A percentile compares a stretch with the other conserved stretches of the same genome.
phyloP scores from a whole-genome alignment of 129 eudicot species.

The Calendula officinalis region DNA sequence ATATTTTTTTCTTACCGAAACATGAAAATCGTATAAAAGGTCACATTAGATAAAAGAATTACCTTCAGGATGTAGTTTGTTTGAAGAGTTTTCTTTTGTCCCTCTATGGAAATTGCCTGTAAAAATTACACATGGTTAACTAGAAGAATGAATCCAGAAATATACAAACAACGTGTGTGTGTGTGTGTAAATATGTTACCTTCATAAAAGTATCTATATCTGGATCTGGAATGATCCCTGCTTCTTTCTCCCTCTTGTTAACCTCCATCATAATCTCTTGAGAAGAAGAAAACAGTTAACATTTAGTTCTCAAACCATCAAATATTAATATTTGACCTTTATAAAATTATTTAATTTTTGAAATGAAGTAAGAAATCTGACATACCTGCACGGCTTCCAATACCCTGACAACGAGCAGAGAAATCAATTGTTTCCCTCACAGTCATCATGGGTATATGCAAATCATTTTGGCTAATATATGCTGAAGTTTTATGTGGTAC shows the following conservation, averaged over 20 bases:
- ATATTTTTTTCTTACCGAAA: background rate
- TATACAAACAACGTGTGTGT: background rate
- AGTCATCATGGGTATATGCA: conserved; percentile 51
- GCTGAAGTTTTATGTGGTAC: conserved; percentile 50
- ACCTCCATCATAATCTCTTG: conserved; percentile 48
- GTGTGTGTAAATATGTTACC: conserved; percentile 17
- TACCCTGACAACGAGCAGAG: conserved; percentile 51
- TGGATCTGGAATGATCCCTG: conserved; percentile 48
- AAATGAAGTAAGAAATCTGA: background rate
- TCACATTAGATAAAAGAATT: conserved; percentile 18
- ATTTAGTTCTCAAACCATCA: conserved; percentile 9
- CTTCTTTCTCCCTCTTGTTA: conserved; percentile 48
- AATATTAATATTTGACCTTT: too few relatives aligned
- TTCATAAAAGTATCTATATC: conserved; percentile 61
- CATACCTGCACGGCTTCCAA: conserved; percentile 47
- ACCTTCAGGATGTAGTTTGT: conserved; percentile 59
- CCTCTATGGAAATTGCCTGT: conserved; percentile 54
- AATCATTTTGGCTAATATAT: conserved; percentile 44
- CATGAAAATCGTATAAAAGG: background rate
- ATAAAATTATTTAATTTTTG: background rate
- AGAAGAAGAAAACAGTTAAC: background rate
- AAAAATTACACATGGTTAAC: background rate
- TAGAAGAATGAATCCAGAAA: background rate
- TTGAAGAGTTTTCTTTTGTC: conserved; percentile 51
- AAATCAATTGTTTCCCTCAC: conserved; percentile 57